phyloP scores from a whole-genome alignment of 2,329 filamentous ascomycete genomes.

The Chrysosporium queenslandicum region DNA sequence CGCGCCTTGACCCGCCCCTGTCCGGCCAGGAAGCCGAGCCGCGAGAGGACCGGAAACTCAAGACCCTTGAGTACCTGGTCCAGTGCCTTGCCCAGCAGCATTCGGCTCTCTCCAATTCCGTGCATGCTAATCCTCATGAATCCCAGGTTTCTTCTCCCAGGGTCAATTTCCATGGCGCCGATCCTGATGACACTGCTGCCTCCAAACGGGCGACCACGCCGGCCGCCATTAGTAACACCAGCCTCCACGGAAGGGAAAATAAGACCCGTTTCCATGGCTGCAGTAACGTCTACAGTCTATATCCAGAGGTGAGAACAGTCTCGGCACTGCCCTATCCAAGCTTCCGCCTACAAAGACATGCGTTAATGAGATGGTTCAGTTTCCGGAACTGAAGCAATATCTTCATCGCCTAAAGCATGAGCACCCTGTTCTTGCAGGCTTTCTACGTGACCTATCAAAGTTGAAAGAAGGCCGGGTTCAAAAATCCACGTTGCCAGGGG shows the following conservation, averaged over 20 bases:
- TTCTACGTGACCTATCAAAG: slow-evolving; percentile 28
- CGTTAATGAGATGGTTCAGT: slow-evolving; percentile 22
- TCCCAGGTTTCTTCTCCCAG: slow-evolving; percentile 15
- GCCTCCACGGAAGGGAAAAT: slow-evolving; percentile 32
- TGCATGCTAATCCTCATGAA: neutral
- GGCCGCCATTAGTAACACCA: slow-evolving; percentile 27
- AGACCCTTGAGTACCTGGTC: neutral
- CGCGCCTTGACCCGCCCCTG: neutral
- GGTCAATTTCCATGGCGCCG: slow-evolving; percentile 22
- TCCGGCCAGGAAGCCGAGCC: neutral
- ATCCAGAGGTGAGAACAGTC: slow-evolving; percentile 28
- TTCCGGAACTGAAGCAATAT: slow-evolving; percentile 31
- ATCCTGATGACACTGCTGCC: slow-evolving; percentile 20
- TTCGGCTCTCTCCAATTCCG: neutral
- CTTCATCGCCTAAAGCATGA: slow-evolving; percentile 31
- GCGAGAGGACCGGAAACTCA: neutral
- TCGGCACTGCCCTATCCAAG: neutral
- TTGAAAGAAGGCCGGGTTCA: slow-evolving; percentile 20
- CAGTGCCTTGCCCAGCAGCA: neutral
- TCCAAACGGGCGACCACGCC: slow-evolving; percentile 9
- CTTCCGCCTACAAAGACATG: neutral
- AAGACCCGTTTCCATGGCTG: slow-evolving; percentile 35
- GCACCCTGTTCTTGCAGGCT: slow-evolving; percentile 27
- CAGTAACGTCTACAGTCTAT: slow-evolving; percentile 32
- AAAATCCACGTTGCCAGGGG: slow-evolving; percentile 24